phyloP scores from a whole-genome alignment of 139 green algal species.

The Monoraphidium neglectum region DNA sequence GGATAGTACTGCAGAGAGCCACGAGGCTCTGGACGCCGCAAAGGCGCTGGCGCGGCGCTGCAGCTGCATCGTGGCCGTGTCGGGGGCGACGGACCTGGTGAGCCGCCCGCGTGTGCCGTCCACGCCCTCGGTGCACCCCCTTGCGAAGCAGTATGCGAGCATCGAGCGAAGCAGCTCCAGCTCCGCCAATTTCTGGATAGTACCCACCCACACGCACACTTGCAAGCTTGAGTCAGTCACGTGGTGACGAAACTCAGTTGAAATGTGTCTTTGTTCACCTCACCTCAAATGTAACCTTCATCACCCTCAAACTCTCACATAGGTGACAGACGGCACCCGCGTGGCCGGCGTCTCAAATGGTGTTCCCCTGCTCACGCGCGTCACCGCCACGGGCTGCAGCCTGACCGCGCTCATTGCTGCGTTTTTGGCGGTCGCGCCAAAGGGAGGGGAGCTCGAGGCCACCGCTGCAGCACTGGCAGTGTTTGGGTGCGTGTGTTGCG shows the following conservation, averaged over 20 bases:
- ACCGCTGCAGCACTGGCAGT: conserved; percentile 66
- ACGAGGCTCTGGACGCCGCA: conserved; percentile 54
- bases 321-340: conserved; percentile 66
- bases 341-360: conserved; percentile 63
- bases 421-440: conserved; percentile 56
- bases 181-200: too few relatives aligned
- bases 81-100: conserved; percentile 65
- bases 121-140: too few relatives aligned
- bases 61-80: conserved; percentile 73
- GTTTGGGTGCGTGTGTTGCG: conserved; percentile 64
- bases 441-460: conserved; percentile 40
- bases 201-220: too few relatives aligned
- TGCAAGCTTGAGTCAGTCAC: too few relatives aligned
- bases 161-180: background rate
- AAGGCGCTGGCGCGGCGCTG: conserved; percentile 48
- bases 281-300: too few relatives aligned
- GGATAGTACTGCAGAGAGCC: conserved; percentile 63
- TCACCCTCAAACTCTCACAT: too few relatives aligned
- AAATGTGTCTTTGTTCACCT: too few relatives aligned
- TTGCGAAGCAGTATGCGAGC: conserved; percentile 18
- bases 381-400: conserved; percentile 80
- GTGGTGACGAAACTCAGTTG: too few relatives aligned
- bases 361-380: conserved; percentile 57
- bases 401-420: conserved; percentile 79
- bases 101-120: too few relatives aligned